These are phyloP conservation scores for Closterium sp. DNA, from an alignment of 139 green algal genomes.

Conservation along the genomic window DNA sequence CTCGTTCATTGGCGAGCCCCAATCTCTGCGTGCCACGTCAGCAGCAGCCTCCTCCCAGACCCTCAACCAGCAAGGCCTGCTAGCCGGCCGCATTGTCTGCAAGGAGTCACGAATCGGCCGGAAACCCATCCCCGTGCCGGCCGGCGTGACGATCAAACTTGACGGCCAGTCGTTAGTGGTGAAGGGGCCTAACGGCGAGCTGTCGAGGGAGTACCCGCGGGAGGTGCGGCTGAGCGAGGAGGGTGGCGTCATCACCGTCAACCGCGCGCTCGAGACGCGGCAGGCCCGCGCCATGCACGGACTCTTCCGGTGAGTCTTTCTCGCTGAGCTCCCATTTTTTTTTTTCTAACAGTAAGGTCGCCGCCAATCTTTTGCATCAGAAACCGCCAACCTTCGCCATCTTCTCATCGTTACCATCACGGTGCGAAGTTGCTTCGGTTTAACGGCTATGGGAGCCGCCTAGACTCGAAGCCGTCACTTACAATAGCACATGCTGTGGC, in stretches of 20 bases:
- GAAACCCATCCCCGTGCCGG: constrained; percentile 74
- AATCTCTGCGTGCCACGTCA: background rate
- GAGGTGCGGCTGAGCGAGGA: constrained; percentile 69
- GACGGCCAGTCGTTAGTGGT: constrained; percentile 59
- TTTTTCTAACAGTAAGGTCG: too few relatives aligned
- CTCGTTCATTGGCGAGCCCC: background rate
- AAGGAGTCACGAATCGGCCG: constrained; percentile 91
- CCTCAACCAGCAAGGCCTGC: background rate
- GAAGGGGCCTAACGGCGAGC: constrained; percentile 86
- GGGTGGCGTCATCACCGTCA: constrained; percentile 60
- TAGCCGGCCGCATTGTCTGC: constrained; percentile 19
- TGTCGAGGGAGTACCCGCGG: constrained; percentile 67
- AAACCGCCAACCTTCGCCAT: too few relatives aligned
- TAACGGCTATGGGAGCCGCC: too few relatives aligned
- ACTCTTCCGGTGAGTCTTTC: constrained; percentile 39
- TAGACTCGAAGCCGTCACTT: too few relatives aligned
- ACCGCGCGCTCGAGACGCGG: constrained; percentile 56
- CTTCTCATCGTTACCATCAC: too few relatives aligned
- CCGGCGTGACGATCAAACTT: constrained; percentile 76
- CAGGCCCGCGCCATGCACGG: constrained; percentile 55
- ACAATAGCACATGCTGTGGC: background rate
- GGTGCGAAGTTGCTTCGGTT: too few relatives aligned
- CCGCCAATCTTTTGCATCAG: too few relatives aligned
- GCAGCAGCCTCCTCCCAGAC: background rate
- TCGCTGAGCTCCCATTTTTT: background rate